These are phyloP conservation scores for Penicillium hordei DNA, from an alignment of 2,329 filamentous ascomycete species.

Conservation along the genomic window DNA sequence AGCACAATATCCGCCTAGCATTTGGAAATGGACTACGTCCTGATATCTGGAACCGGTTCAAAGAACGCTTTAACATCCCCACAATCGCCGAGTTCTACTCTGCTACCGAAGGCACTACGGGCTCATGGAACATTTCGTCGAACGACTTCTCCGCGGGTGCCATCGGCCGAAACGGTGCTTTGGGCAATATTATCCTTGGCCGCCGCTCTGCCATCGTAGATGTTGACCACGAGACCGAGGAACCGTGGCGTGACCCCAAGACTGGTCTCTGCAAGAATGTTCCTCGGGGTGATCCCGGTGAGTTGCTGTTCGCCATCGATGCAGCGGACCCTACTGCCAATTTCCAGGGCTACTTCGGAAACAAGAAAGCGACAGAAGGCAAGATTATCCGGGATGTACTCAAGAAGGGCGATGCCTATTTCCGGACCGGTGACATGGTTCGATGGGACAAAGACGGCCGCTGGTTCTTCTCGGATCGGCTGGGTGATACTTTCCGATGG, in stretches of 20 bases:
- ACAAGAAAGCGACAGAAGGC: conserved; percentile 65
- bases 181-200: conserved; percentile 59
- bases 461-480: conserved; percentile 72
- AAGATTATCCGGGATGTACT: conserved; percentile 77
- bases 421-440: conserved; percentile 79
- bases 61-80: conserved; percentile 73
- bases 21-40: conserved; percentile 84
- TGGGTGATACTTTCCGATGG: conserved; percentile 58
- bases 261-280: conserved; percentile 68
- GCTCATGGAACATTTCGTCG: conserved; percentile 68
- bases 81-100: conserved; percentile 79
- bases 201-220: conserved; percentile 59
- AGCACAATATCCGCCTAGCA: conserved; percentile 70
- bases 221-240: conserved; percentile 69
- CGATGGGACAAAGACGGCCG: conserved; percentile 69
- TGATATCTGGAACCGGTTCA: conserved; percentile 82
- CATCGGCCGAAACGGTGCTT: conserved; percentile 68
- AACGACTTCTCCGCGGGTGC: conserved; percentile 76
- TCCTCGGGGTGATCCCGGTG: conserved; percentile 64
- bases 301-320: conserved; percentile 72
- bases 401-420: conserved; percentile 74
- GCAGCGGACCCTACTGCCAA: conserved; percentile 59
- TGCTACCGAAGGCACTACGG: conserved; percentile 69
- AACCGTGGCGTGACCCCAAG: conserved; percentile 64
- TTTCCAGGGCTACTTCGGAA: conserved; percentile 82